Evolutionary conservation across 257 asterid genomes (phyloP).

Genomic region (Solanum raphanifolium): DNA sequence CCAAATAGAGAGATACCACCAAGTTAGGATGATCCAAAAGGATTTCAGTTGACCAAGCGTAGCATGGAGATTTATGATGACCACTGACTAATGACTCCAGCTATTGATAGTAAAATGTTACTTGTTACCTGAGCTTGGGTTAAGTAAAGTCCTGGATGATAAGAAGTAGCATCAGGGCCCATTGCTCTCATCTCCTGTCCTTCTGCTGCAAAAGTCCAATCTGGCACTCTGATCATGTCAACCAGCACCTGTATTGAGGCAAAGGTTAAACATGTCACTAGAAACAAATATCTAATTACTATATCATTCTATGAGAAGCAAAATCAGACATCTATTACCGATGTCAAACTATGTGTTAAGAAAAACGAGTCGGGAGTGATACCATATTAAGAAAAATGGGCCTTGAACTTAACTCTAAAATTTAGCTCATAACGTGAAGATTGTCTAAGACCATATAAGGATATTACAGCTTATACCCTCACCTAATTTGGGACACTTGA

Average conservation of each 20-base stretch:
- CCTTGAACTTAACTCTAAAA: neutral
- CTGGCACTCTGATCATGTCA: constrained; percentile 94
- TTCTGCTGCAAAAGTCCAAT: constrained; percentile 96
- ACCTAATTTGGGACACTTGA: neutral
- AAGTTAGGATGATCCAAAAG: neutral
- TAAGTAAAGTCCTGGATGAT: constrained; percentile 85
- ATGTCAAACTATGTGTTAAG: neutral
- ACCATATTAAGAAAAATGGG: neutral
- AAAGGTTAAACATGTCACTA: neutral
- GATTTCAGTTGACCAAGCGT: neutral
- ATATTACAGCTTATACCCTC: neutral
- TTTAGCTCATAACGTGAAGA: neutral
- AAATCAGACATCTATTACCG: neutral
- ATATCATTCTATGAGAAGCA: neutral
- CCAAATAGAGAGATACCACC: neutral
- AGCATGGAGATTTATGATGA: neutral
- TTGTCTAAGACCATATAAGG: neutral
- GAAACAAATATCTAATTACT: neutral
- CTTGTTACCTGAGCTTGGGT: constrained; percentile 79
- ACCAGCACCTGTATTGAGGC: constrained; percentile 51
- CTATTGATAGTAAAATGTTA: neutral
- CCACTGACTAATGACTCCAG: neutral
- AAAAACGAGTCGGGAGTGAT: neutral
- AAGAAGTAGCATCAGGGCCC: constrained; percentile 87
- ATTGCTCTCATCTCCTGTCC: constrained; percentile 96